Conservation (phyloP, 1,284 basidiomycete genomes). For the Ganoderma leucocontextum region DNA sequence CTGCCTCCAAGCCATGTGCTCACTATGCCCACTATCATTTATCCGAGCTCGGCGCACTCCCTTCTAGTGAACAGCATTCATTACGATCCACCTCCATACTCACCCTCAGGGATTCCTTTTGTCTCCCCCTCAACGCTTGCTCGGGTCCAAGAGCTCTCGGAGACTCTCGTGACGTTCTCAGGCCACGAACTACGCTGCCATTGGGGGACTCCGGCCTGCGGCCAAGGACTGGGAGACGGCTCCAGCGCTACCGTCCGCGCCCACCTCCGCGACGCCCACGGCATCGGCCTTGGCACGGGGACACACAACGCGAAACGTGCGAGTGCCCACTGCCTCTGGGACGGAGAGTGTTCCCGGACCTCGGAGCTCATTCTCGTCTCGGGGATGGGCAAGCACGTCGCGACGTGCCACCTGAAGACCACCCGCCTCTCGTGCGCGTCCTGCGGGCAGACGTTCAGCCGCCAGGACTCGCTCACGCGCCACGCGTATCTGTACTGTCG, state of each 20-base stretch:
- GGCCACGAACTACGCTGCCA: slow-evolving; percentile 3
- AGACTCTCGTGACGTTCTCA: no score
- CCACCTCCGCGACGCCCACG: slow-evolving; percentile 17
- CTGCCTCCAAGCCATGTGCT: background rate
- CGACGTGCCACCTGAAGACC: slow-evolving; percentile 28
- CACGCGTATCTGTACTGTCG: slow-evolving; percentile 20
- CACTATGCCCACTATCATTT: background rate
- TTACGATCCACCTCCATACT: background rate
- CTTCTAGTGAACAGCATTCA: background rate
- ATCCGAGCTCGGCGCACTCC: background rate
- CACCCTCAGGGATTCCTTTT: background rate
- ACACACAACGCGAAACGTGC: background rate
- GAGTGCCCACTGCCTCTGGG: slow-evolving; percentile 18
- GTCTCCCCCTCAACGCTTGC: background rate
- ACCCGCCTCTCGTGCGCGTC: slow-evolving; percentile 19
- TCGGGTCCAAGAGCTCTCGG: background rate
- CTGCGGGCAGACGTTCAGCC: slow-evolving; percentile 23
- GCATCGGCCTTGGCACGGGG: background rate
- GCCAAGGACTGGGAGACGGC: background rate
- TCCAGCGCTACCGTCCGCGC: slow-evolving; percentile 14
- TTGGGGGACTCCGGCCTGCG: slow-evolving; percentile 3
- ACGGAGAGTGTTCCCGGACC: slow-evolving; percentile 8
- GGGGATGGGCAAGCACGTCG: slow-evolving; percentile 32
- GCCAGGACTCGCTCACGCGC: slow-evolving; percentile 26
- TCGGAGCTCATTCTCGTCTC: slow-evolving; percentile 12